Percentiles rank a stretch among this genome's conserved stretches.
These are phyloP conservation scores for Aciculosporium take DNA, from an alignment of 2,329 filamentous ascomycete species.

Conservation along the genomic window DNA sequence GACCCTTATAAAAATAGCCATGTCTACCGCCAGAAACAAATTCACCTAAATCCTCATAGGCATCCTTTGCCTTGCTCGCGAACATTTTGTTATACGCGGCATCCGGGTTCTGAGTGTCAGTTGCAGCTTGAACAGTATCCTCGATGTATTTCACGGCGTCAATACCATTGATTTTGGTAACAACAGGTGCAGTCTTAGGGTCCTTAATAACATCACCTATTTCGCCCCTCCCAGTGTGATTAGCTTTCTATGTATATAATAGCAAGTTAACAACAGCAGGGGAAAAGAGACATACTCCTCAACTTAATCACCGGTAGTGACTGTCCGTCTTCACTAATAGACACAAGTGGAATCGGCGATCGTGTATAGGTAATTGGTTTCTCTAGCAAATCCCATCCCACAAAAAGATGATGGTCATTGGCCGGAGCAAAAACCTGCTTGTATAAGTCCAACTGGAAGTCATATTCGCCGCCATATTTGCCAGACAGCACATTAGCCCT, in stretches of 20 bases:
- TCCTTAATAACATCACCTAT: slow-evolving; percentile 11
- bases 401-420: slow-evolving; percentile 49
- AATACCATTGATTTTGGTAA: slow-evolving; percentile 16
- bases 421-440: slow-evolving; percentile 31
- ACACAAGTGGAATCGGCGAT: slow-evolving; percentile 22
- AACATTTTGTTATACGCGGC: slow-evolving; percentile 26
- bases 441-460: slow-evolving; percentile 40
- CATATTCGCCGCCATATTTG: slow-evolving; percentile 36
- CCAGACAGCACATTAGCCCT: slow-evolving; percentile 25
- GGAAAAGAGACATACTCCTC: slow-evolving; percentile 9
- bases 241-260: no score
- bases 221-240: not conserved
- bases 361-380: no score
- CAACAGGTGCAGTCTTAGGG: slow-evolving; percentile 9
- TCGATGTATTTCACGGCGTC: slow-evolving; percentile 12
- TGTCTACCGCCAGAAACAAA: slow-evolving; percentile 19
- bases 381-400: no score
- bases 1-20: slow-evolving; percentile 15
- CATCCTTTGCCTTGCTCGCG: slow-evolving; percentile 12
- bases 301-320: slow-evolving; percentile 12
- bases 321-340: slow-evolving; percentile 19
- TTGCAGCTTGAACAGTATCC: slow-evolving; percentile 10
- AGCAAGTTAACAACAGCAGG: no score
- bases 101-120: slow-evolving; percentile 13
- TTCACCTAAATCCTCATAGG: slow-evolving; percentile 12